A percentile compares a stretch with the other conserved stretches of the same genome.
phyloP scores from a whole-genome alignment of 345 rosid genomes.

The Laguncularia racemosa region DNA sequence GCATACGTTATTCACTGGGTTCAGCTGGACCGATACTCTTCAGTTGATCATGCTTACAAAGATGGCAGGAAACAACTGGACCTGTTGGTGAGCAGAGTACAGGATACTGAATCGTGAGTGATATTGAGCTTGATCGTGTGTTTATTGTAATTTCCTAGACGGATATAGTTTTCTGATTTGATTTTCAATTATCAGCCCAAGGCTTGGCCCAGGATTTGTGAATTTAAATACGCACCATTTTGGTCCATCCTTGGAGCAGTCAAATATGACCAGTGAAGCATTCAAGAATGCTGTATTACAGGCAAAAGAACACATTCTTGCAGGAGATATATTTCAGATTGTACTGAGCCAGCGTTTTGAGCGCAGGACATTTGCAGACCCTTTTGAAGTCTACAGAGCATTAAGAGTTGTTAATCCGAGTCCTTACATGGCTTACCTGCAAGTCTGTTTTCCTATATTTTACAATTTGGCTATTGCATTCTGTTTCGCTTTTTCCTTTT shows the following conservation, averaged over 20 bases:
- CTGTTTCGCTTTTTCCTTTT: constrained; percentile 4
- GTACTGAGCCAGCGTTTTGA: constrained; percentile 88
- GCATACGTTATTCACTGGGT: constrained; percentile 57
- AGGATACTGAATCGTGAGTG: constrained; percentile 33
- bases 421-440: constrained; percentile 86
- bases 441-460: constrained; percentile 33
- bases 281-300: constrained; percentile 54
- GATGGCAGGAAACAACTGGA: constrained; percentile 41
- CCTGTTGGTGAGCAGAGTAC: constrained; percentile 36
- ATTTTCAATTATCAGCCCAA: constrained; percentile 36
- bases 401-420: constrained; percentile 87
- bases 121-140: constrained; percentile 1
- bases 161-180: constrained; percentile 1
- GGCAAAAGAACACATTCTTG: constrained; percentile 84
- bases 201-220: constrained; percentile 44
- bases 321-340: constrained; percentile 87
- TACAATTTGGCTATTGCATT: neutral
- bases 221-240: constrained; percentile 47
- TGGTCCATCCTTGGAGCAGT: constrained; percentile 49
- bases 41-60: constrained; percentile 39
- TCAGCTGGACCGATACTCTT: constrained; percentile 35
- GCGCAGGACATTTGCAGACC: constrained; percentile 80
- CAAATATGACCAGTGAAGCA: constrained; percentile 64
- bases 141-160: neutral
- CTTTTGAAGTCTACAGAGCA: constrained; percentile 86